Evolutionary conservation across 257 asterid genomes (phyloP).

Genomic region (Anisodus acutangulus): DNA sequence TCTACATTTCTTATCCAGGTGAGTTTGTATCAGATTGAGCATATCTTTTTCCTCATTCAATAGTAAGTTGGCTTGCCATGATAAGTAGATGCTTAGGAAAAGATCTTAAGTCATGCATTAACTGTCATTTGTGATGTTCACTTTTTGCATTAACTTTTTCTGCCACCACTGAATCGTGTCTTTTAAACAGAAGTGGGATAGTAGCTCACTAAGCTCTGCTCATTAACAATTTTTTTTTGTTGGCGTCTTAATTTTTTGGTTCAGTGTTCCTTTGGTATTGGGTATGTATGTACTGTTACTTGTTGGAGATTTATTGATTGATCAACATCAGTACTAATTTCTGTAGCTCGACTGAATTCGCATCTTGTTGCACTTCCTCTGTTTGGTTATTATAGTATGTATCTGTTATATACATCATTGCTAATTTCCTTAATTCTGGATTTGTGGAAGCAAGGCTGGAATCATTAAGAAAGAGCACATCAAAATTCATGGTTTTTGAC

Average conservation of each 20-base stretch:
- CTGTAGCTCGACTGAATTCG: neutral
- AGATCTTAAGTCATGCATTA: neutral
- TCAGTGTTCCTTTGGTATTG: neutral
- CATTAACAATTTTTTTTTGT: neutral
- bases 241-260: neutral
- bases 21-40: neutral
- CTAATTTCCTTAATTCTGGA: neutral
- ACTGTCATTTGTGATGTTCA: neutral
- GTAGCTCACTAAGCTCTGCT: neutral
- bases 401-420: neutral
- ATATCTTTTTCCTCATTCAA: neutral
- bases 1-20: constrained; percentile 78
- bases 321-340: neutral
- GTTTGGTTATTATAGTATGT: neutral
- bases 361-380: neutral
- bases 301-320: neutral
- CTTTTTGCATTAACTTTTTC: neutral
- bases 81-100: neutral
- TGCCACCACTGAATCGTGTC: neutral
- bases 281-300: neutral
- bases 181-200: neutral
- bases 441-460: constrained; percentile 42
- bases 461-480: constrained; percentile 58
- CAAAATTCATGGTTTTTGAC: constrained; percentile 62
- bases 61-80: neutral